Percentiles rank a stretch among this genome's conserved stretches.
phyloP scores from a whole-genome alignment of 2,329 filamentous ascomycete genomes.

The Penicillium sp. region DNA sequence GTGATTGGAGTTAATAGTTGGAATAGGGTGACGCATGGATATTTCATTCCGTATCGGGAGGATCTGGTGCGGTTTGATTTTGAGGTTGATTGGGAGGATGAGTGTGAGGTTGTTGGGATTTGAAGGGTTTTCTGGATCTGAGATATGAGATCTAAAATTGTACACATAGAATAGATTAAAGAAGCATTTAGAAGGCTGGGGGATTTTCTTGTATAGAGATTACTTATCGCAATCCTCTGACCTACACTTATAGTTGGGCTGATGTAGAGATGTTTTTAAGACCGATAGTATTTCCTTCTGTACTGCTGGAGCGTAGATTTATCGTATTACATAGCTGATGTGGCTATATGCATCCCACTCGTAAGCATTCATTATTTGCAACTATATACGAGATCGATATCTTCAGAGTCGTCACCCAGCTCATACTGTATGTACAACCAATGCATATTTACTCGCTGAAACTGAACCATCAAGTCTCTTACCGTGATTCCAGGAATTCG shows the following conservation, averaged over 20 bases:
- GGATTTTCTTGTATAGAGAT: not conserved
- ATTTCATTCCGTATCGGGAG: conserved; percentile 61
- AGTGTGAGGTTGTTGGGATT: conserved; percentile 32
- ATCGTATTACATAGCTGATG: not conserved
- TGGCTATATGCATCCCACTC: not conserved
- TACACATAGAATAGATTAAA: not conserved
- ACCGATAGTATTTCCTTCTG: not conserved
- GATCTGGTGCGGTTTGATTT: conserved; percentile 63
- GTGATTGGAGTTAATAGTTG: not conserved
- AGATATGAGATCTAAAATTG: not conserved
- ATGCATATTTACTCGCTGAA: not conserved
- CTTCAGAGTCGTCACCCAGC: not conserved
- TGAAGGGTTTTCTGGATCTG: not conserved
- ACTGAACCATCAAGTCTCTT: not conserved
- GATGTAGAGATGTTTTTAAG: not conserved
- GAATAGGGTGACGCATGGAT: conserved; percentile 57
- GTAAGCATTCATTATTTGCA: conserved; percentile 20
- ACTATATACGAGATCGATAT: not conserved
- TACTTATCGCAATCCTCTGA: not conserved
- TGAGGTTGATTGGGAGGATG: conserved; percentile 50
- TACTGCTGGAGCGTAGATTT: not conserved
- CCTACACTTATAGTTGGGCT: conserved; percentile 15
- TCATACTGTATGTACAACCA: not conserved
- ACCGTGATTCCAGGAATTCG: not conserved
- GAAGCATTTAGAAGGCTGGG: not conserved